Evolutionary conservation across 495 filamentous ascomycete species (phyloP), one percentile per base, ranked within the genome.

Genomic region (Wilcoxina mikolae): DNA sequence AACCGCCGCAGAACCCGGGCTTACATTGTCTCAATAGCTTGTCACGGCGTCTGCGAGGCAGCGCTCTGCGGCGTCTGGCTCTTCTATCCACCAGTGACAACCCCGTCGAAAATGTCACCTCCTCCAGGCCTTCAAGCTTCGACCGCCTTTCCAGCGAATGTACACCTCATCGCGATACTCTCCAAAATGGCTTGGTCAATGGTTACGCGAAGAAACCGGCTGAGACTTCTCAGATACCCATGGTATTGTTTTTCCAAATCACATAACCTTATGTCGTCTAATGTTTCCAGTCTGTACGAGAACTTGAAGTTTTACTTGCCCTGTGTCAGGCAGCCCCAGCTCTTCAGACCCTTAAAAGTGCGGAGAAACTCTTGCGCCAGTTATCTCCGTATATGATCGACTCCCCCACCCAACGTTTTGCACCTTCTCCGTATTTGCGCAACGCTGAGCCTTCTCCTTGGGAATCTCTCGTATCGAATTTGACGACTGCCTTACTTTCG

Each of bases 221-320:
- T 29, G 70, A 71, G 10, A 71, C 68, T 15, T 73, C 73, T 22
- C 71, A 69, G 41, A 61, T 73, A 11, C 75, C 76, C 38, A 78
- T 79, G 75, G 76, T 78, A 51, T 53, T 69, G 58, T 41, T 55
- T 27, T 23, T 39, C 48, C 42, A 25, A 23, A 33, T 35, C 35
- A 28, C 46, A 29, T n/a, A n/a, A n/a, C 18, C 20, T 38, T 12
- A 4, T 35, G 11, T 44, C 17, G 58, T 58, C 67, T 74, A 39
- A 73, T 54, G 27, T 10, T 18, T 17, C 38, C 54, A 83, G 79
- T 76, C 74, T 17, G 68, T 87, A 48, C 79, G 84, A 51, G 91
- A 98, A 73, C 78, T 93, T 56, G 88, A 96, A 66, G 81, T 90
- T 35, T 73, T 96, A 24, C 70, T 96, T 18, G 86, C 89, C 27